Base-by-base conservation (phyloP, 2,329 filamentous ascomycete genomes). In the Hymenoscyphus scutula region DNA sequence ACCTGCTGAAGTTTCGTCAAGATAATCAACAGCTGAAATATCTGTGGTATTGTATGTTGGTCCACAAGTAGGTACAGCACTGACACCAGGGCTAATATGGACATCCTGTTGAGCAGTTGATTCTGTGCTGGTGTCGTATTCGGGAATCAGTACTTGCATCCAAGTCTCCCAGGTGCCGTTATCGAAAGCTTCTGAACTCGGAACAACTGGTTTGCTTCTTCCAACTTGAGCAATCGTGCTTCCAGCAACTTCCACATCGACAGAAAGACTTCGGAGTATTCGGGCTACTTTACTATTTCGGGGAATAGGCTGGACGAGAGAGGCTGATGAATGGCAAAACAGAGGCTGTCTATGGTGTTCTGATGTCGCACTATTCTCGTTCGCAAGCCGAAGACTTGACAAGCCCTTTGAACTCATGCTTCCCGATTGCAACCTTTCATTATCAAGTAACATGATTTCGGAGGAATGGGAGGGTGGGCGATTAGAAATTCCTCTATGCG, bases 141-240 rank as follows among this genome's bases (percentile, higher is more conserved):
- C 59, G 11, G 62, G 61, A 8, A 53, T 53, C 19, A 54, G 27
- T n/a, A 60, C 23, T 23, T 55, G 61, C 29, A 71, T 62, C 73
- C 71, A 74, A n/a, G 62, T 66, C 51, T 68, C 62, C 73, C 73
- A 74, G 48, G 66, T 62, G 5, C 72, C 64, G 48, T 73, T 69
- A 10, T 73, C 68, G 13, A 67, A 8, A n/a, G 61, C 30, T 58
- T 72, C 67, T 15, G 71, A 70, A 30, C 62, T 64, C 15, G 66
- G 62, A 10, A 71, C 56, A 3, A 62, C 58, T 15, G 63, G 32
- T 29, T 64, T 63, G 13, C 30, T 34, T 37, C 57, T 58, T 54
- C 71, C 71, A 38, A 72, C 59, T 48, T 72, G 67, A 15, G 68
- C 72, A 30, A 67, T 51, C 25, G 66, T 67, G 58, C 71, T 73